Base-by-base conservation (phyloP, 2,329 filamentous ascomycete species). In the Ceratocystis destructans region DNA sequence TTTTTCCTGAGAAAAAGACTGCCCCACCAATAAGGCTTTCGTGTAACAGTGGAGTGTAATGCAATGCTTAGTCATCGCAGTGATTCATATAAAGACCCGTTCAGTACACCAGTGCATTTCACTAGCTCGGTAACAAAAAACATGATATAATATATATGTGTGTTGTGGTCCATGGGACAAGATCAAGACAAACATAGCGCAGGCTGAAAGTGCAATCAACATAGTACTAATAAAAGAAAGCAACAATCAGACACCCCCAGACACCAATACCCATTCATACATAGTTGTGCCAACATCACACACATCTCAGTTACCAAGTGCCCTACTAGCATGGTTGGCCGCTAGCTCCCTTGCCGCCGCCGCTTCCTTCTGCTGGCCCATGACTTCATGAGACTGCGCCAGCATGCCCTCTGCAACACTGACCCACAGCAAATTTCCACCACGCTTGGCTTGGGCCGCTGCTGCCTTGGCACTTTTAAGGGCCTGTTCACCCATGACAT, bases 331-430 rank as follows among this genome's bases (percentile, higher is more conserved):
- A 62, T 67, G 63, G 8, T 31, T 62, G 55, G 76, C 76, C 44
- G 76, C 78, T 70, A 75, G 75, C 46, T 77, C 74, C 70, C 75
- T 75, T 65, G 79, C 75, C 61, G 71, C 70, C 61, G 71, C 71
- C 8, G 78, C 77, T 68, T 79, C 77, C 3, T 75, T 73, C 46
- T 73, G 71, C 71, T 87, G 84, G 25, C 89, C 89, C 71, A 89
- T 84, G 66, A 88, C 82, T 71, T 90, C 88, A 69, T 87, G 82
- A 25, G 86, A 89, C 71, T 90, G 84, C 0, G 86, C 86, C 61
- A 93, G 79, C 82, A 94, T 87, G 25, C 87, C 87, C 70, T 89
- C 86, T 0, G 88, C 87, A 6, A 95, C 90, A 71, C 87, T 91
- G 77, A 86, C 86, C 88, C 88, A 92, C 63, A 91, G 75, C 17